Percentiles rank a stretch among this genome's conserved stretches.
These are phyloP conservation scores for Calonectria pseudoturangicola DNA, from an alignment of 2,329 filamentous ascomycete genomes.

Conservation along the genomic window DNA sequence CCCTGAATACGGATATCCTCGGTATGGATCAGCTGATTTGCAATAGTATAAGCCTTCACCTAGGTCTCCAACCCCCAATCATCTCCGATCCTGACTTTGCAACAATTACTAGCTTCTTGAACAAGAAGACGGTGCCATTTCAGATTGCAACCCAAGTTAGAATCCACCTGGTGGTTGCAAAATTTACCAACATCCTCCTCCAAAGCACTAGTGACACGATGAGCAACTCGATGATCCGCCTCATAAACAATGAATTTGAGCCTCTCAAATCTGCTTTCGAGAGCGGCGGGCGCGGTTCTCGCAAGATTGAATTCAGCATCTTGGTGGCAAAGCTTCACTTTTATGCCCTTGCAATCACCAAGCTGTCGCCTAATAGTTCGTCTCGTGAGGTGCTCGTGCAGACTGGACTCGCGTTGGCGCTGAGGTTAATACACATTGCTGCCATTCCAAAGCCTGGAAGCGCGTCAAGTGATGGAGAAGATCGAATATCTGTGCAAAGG, in stretches of 20 bases:
- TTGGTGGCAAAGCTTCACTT: conserved; percentile 43
- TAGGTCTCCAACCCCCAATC: conserved; percentile 41
- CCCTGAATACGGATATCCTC: not conserved
- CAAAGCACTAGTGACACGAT: conserved; percentile 41
- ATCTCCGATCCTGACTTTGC: conserved; percentile 43
- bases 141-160: conserved; percentile 38
- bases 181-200: conserved; percentile 41
- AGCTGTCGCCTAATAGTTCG: conserved; percentile 22
- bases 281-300: conserved; percentile 4
- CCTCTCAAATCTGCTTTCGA: conserved; percentile 33
- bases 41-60: conserved; percentile 41
- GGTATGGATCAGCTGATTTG: not conserved
- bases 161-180: conserved; percentile 42
- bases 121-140: conserved; percentile 32
- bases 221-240: conserved; percentile 40
- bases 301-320: conserved; percentile 40
- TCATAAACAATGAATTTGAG: conserved; percentile 45
- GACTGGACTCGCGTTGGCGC: conserved; percentile 34
- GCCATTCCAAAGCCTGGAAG: conserved; percentile 19
- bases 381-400: conserved; percentile 42
- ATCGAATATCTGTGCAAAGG: not conserved
- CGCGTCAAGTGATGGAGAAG: not conserved
- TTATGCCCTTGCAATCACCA: conserved; percentile 42
- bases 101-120: conserved; percentile 39
- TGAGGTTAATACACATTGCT: conserved; percentile 42